Evolutionary conservation across 2,329 filamentous ascomycete species (phyloP).

Genomic region (Chaetoscypha palmicola): DNA sequence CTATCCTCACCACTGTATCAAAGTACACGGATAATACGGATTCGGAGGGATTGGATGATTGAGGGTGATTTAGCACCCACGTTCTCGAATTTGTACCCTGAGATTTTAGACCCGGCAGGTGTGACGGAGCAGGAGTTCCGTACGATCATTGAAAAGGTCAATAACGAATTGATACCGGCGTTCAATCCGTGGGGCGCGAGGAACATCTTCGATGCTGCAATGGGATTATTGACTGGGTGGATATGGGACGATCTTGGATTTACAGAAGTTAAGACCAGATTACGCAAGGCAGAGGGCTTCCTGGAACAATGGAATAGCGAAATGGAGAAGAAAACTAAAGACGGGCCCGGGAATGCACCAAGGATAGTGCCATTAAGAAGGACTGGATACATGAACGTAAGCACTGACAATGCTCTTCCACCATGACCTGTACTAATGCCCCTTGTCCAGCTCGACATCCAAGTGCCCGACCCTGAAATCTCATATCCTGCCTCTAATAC

Average conservation of each 20-base stretch:
- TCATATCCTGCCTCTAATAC: conserved; percentile 30
- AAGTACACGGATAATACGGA: conserved; percentile 81
- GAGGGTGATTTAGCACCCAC: conserved; percentile 85
- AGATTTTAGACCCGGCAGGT: conserved; percentile 81
- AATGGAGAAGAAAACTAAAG: conserved; percentile 50
- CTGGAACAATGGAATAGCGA: conserved; percentile 81
- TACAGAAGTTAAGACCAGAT: conserved; percentile 64
- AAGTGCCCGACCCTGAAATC: conserved; percentile 73
- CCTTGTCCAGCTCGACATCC: conserved; percentile 61
- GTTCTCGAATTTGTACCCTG: conserved; percentile 91
- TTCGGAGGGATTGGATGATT: conserved; percentile 85
- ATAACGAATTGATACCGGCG: conserved; percentile 65
- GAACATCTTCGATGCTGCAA: conserved; percentile 70
- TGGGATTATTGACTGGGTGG: conserved; percentile 85
- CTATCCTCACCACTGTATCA: conserved; percentile 65
- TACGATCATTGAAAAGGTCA: conserved; percentile 71
- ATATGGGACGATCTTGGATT: conserved; percentile 87
- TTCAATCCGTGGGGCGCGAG: conserved; percentile 72
- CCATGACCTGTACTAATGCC: conserved; percentile 20
- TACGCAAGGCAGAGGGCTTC: conserved; percentile 69
- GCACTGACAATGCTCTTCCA: conserved; percentile 23
- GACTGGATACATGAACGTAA: conserved; percentile 81
- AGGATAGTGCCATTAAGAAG: conserved; percentile 70
- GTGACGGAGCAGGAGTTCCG: conserved; percentile 84
- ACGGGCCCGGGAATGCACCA: conserved; percentile 49